phyloP scores from a whole-genome alignment of 2,329 filamentous ascomycete species.

The Colletotrichum spaethianum region DNA sequence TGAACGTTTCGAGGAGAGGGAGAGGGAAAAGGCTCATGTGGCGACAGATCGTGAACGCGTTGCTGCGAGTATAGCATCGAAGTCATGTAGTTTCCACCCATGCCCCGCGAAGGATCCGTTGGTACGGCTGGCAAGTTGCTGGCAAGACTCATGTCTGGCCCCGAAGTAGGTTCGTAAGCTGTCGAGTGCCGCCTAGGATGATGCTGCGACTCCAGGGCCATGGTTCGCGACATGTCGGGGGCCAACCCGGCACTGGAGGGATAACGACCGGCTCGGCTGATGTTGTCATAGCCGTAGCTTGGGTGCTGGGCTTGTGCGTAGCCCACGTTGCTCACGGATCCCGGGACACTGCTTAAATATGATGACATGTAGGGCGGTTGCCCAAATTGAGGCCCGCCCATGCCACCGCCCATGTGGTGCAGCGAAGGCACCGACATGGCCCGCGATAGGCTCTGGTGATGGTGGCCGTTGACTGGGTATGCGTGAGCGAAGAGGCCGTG shows the following conservation, averaged over 20 bases:
- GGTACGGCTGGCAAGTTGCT: conserved; percentile 28
- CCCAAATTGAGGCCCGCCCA: conserved; percentile 21
- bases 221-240: conserved; percentile 29
- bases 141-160: conserved; percentile 30
- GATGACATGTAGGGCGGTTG: conserved; percentile 26
- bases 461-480: conserved; percentile 30
- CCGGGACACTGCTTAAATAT: conserved; percentile 26
- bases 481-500: conserved; percentile 27
- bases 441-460: conserved; percentile 47
- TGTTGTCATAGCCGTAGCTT: conserved; percentile 23
- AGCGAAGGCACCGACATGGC: conserved; percentile 42
- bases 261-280: conserved; percentile 24
- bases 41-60: conserved; percentile 32
- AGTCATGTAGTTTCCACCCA: conserved; percentile 26
- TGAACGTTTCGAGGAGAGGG: conserved; percentile 34
- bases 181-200: conserved; percentile 36
- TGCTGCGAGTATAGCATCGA: conserved; percentile 35
- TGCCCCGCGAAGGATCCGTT: conserved; percentile 17
- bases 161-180: conserved; percentile 32
- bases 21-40: conserved; percentile 28
- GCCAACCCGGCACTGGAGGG: conserved; percentile 20
- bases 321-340: conserved; percentile 23
- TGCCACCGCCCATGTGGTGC: conserved; percentile 28
- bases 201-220: conserved; percentile 32
- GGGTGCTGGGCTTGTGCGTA: conserved; percentile 27